Evolutionary conservation across 2,329 filamentous ascomycete species (phyloP).

Genomic region (Alternaria angustiovoidea): DNA sequence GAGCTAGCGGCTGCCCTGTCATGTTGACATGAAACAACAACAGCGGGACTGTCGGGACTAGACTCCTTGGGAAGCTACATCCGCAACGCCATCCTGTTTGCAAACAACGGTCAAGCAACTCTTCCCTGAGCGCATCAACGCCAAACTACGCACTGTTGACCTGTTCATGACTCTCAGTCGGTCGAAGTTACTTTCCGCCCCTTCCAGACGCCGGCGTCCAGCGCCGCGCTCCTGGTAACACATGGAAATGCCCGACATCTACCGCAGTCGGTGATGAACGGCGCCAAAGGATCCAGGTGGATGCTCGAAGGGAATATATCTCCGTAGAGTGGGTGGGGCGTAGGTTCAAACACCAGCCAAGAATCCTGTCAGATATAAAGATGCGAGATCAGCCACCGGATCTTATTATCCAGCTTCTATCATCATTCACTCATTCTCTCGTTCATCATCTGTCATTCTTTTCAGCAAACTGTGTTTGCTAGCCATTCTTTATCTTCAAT

Average conservation of each 20-base stretch:
- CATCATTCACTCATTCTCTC: constrained; percentile 21
- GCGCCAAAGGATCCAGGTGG: background rate
- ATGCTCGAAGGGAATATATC: constrained; percentile 8
- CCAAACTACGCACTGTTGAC: background rate
- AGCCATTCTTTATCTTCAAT: constrained; percentile 24
- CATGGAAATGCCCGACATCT: background rate
- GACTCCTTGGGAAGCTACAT: background rate
- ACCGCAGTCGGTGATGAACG: constrained; percentile 11
- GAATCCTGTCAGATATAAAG: constrained; percentile 23
- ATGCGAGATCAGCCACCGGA: constrained; percentile 1
- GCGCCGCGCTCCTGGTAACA: background rate
- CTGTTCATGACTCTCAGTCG: background rate
- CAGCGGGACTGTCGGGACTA: constrained; percentile 2
- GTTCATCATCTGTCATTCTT: background rate
- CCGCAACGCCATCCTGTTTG: background rate
- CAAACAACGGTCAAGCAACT: background rate
- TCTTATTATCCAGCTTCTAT: background rate
- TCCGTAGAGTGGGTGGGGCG: constrained; percentile 18
- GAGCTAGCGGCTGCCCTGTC: background rate
- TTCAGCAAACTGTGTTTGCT: constrained; percentile 33
- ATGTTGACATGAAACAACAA: constrained; percentile 11
- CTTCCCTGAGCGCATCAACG: background rate
- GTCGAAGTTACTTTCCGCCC: background rate
- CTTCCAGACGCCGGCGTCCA: constrained; percentile 1
- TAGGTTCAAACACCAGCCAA: constrained; percentile 15